phyloP scores from a whole-genome alignment of 768 basidiomycete species.

The Amanita brunnescens region DNA sequence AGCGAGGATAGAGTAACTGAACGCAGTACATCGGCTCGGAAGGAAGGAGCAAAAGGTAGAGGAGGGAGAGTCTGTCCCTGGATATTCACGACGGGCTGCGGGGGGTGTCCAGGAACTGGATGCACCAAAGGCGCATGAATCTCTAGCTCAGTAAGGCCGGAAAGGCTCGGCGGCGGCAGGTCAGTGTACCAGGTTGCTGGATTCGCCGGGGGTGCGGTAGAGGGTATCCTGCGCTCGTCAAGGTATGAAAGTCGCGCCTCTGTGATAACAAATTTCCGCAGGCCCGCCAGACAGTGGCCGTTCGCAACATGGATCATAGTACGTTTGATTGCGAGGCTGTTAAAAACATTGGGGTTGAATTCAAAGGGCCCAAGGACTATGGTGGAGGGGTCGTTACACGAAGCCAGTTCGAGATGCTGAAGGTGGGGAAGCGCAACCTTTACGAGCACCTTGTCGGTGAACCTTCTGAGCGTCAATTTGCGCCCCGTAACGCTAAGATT shows the following conservation, averaged over 20 bases:
- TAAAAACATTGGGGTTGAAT: constrained; percentile 4
- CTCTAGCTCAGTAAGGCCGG: background rate
- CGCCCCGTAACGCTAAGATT: constrained; percentile 1
- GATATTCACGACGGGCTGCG: background rate
- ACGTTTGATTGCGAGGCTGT: background rate
- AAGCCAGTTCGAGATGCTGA: background rate
- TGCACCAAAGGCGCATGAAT: constrained; percentile 7
- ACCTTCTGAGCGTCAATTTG: background rate
- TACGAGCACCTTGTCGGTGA: constrained; percentile 3
- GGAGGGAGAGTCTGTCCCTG: background rate
- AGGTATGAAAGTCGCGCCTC: background rate
- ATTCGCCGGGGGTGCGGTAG: background rate
- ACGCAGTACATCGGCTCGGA: background rate
- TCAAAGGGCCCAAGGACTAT: background rate
- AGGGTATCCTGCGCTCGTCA: constrained; percentile 5
- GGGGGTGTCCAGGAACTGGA: constrained; percentile 1
- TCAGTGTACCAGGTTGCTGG: constrained; percentile 6
- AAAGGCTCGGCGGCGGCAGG: background rate
- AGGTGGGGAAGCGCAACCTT: background rate
- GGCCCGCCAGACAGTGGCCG: constrained; percentile 1
- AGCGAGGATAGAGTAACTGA: constrained; percentile 3
- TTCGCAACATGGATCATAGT: constrained; percentile 4
- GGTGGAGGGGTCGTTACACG: background rate
- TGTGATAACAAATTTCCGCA: background rate
- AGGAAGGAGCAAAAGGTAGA: constrained; percentile 4